These are phyloP conservation scores for Lecanoromycetidae sp. DNA, from an alignment of 2,329 filamentous ascomycete species.

Conservation along the genomic window DNA sequence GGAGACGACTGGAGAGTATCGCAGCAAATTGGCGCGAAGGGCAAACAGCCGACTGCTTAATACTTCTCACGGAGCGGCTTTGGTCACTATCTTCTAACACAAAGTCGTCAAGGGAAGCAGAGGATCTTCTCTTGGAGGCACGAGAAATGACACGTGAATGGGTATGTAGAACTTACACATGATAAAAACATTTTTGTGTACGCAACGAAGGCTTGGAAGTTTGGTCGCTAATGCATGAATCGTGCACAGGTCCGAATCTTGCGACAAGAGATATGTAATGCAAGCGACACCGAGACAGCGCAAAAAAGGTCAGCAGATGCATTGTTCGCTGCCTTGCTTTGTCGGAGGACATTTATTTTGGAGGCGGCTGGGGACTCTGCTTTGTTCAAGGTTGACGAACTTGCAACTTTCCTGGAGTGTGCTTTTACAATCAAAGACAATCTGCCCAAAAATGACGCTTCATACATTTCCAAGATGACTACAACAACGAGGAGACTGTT, in stretches of 20 bases:
- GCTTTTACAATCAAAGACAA: conserved; percentile 11
- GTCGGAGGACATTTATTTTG: conserved; percentile 35
- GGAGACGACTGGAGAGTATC: conserved; percentile 36
- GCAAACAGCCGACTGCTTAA: conserved; percentile 45
- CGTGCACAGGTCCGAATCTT: conserved; percentile 40
- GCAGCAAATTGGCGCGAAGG: conserved; percentile 47
- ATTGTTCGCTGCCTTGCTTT: conserved; percentile 46
- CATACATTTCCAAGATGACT: conserved; percentile 5
- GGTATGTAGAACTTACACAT: no score
- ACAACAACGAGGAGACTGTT: conserved; percentile 29
- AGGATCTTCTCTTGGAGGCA: conserved; percentile 30
- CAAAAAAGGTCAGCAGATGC: conserved; percentile 34
- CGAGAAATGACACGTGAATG: conserved; percentile 38
- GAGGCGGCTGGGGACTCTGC: not conserved
- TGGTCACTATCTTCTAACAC: conserved; percentile 21
- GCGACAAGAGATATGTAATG: conserved; percentile 33
- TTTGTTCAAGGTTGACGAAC: not conserved
- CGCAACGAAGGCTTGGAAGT: no score
- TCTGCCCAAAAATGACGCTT: conserved; percentile 4
- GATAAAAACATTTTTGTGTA: no score
- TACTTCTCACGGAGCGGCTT: conserved; percentile 39
- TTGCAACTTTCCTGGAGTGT: conserved; percentile 15
- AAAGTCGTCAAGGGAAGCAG: conserved; percentile 9
- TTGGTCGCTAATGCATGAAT: no score
- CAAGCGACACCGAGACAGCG: conserved; percentile 28